Evolutionary conservation across 2,329 filamentous ascomycete genomes (phyloP).

Genomic region (Xylariaceae sp.): DNA sequence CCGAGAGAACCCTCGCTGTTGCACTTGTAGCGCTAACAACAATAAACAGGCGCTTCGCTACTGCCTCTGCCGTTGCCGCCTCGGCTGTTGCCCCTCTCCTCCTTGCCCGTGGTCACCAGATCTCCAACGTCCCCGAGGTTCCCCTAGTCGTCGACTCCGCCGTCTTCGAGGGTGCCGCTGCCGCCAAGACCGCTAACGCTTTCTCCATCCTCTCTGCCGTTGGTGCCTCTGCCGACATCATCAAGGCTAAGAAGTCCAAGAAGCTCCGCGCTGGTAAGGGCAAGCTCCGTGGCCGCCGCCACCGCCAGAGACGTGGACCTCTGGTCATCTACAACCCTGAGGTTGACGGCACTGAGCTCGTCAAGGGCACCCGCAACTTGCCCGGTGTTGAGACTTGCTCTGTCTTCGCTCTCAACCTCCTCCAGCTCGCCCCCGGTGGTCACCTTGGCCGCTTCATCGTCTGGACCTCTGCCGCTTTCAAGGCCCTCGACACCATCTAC

Average conservation of each 20-base stretch:
- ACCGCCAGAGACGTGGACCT: conserved; percentile 95
- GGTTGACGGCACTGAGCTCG: conserved; percentile 89
- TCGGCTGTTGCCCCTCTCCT: conserved; percentile 93
- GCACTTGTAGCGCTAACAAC: conserved; percentile 17
- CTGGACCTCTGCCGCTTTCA: conserved; percentile 97
- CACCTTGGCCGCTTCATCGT: conserved; percentile 98
- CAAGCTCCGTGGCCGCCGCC: conserved; percentile 93
- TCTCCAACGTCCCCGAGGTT: conserved; percentile 89
- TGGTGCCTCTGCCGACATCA: conserved; percentile 83
- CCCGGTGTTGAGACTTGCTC: conserved; percentile 95
- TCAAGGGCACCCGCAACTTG: conserved; percentile 97
- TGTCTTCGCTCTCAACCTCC: conserved; percentile 92
- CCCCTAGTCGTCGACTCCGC: conserved; percentile 92
- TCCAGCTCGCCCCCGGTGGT: conserved; percentile 97
- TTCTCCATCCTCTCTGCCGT: conserved; percentile 82
- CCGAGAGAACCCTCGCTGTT: neutral
- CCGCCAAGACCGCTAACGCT: conserved; percentile 85
- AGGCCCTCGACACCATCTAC: conserved; percentile 95
- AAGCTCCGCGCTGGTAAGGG: conserved; percentile 98
- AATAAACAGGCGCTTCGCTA: conserved; percentile 77
- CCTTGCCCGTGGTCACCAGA: conserved; percentile 93
- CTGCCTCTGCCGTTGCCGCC: conserved; percentile 92
- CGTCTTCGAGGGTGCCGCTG: conserved; percentile 71
- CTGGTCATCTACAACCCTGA: conserved; percentile 97
- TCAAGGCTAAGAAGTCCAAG: conserved; percentile 93